Evolutionary conservation across 192 early-diverging fungal species (phyloP), one percentile per base, ranked within the genome.

Genomic region (Backusella australiensis): DNA sequence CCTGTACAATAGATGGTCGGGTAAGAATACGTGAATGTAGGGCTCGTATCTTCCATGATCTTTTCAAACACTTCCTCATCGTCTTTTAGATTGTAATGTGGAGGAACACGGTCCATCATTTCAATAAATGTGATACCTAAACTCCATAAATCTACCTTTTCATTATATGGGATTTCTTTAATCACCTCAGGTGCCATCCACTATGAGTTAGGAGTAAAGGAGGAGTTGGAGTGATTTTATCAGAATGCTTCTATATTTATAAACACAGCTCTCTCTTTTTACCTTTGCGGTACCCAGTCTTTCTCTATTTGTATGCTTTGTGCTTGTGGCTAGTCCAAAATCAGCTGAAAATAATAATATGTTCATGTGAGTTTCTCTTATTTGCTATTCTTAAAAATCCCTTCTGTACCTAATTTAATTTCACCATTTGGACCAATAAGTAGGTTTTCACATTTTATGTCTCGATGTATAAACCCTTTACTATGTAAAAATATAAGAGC

Each of bases 171-270:
- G 6, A 70, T 26, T 73, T 82, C 74, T 23, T 67, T 74, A 49
- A 82, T 79, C 0, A 82, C 81, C 65, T 82, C 81, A 36, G 81
- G 81, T 35, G 81, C 81, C 81, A 82, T 82, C 81, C 81, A 82
- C 74, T 63, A 4, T 29, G 12, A 19, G 4, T 49, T 4, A 49
- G 46, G 46, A 49, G 46, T 17, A 49, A 19, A 49, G 46, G 46
- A 3, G 56, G 56, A 14, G 56, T 3, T 9, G 23, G 23, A 63
- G 4, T 49, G 42, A 17, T 44, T 44, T 63, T 63, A 63, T 63
- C 56, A 63, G 9, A 9, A 59, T 59, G 2, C 6, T 12, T 23
- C 23, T 38, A 14, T 23, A 23, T 3, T 17, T 23, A 41, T 41
- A 70, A 69, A 23, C 15, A 39, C 17, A 15, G 8, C 12, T 69